phyloP scores from a whole-genome alignment of 495 filamentous ascomycete genomes.

The Neurospora intermedia region DNA sequence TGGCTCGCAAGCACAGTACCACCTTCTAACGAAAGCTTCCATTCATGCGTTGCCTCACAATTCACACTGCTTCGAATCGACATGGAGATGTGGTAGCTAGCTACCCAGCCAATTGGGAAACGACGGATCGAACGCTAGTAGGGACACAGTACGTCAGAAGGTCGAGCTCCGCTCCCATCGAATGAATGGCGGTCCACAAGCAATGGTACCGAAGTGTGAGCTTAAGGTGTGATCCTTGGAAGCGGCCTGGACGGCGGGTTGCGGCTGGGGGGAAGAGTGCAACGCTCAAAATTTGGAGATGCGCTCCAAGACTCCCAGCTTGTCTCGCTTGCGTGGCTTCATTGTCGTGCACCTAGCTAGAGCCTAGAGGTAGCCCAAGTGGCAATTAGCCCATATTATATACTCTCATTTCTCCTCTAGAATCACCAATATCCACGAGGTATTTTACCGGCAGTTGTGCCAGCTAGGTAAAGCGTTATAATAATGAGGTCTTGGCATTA shows the following conservation, averaged over 20 bases:
- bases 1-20: too few relatives aligned
- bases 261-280: background rate
- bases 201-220: background rate
- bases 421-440: background rate
- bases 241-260: background rate
- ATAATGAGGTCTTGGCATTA: background rate
- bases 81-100: background rate
- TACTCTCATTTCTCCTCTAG: background rate
- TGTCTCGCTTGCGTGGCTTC: background rate
- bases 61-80: background rate
- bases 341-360: background rate
- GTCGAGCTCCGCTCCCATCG: background rate
- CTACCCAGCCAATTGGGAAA: background rate
- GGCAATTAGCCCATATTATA: background rate
- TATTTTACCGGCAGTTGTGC: background rate
- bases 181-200: background rate
- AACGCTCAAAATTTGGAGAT: background rate
- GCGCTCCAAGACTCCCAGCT: background rate
- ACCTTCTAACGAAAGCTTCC: background rate
- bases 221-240: background rate
- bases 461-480: background rate
- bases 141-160: slow-evolving; percentile 1
- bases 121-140: background rate
- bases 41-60: background rate
- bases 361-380: background rate